Base-by-base conservation (phyloP, 768 basidiomycete genomes). In the Kwoniella sp. region DNA sequence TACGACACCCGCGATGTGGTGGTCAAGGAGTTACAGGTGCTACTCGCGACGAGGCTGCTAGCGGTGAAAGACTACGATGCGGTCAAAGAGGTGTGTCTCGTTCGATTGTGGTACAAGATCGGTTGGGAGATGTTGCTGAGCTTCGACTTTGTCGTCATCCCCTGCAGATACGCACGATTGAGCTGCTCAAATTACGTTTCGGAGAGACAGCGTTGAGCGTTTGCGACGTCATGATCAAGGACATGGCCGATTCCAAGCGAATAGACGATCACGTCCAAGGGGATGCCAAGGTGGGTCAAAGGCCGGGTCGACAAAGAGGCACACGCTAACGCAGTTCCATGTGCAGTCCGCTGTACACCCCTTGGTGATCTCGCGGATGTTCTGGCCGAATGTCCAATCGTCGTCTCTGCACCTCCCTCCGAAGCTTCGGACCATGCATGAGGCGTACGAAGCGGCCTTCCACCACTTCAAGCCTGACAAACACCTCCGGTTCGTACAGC, bases 1-100 rank as follows among this genome's bases (percentile, higher is more conserved):
- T 98, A 96, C 63, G 91, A 96, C 69, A 92, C 92, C 2, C 88
- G 90, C 67, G 95, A 96, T 60, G 81, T 96, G 8, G 96, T 99
- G 65, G 82, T 98, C 62, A 93, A 89, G 70, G 95, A 98, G 72
- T 77, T 99, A 27, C 95, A 98, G 70, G 84, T 89, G 0, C 77
- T 95, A 3, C 81, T 99, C 12, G 92, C 91, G 0, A 88, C 90
- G 55, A 80, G 91, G 8, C 76, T 99, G 29, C 77, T 99, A 40
- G 80, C 82, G 0, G 83, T 91, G 39, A 83, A 79, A 39, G 86
- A 90, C 60, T 90, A 88, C 44, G 84, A 85, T 50, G 80, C 81
- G 34, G 89, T 91, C 46, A 79, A 81, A 44, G 85, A 83, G 77
- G 82, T 82, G 39, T 22, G 77, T 55, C 11, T 0, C 27, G 7